Conservation (phyloP, 2,329 filamentous ascomycete genomes). For the Onygenales sp. region DNA sequence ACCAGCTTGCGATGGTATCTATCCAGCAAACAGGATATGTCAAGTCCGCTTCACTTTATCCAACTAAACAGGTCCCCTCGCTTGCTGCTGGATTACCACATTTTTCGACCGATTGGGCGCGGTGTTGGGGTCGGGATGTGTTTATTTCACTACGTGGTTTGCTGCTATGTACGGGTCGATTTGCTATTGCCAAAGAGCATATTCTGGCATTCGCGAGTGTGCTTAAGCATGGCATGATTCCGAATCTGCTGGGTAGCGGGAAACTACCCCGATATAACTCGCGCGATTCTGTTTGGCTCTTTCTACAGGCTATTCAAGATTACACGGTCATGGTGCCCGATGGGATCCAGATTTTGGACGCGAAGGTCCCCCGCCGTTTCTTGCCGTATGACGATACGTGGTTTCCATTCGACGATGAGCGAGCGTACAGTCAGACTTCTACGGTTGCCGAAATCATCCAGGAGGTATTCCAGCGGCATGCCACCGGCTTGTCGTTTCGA, state of each 20-base stretch:
- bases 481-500: constrained; percentile 78
- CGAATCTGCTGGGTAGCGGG: constrained; percentile 81
- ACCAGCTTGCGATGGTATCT: constrained; percentile 82
- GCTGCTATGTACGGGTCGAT: constrained; percentile 83
- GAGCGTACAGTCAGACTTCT: constrained; percentile 77
- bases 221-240: constrained; percentile 96
- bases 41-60: constrained; percentile 84
- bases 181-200: constrained; percentile 81
- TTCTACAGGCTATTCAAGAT: constrained; percentile 90
- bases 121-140: constrained; percentile 95
- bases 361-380: constrained; percentile 74
- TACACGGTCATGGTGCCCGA: constrained; percentile 74
- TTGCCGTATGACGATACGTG: constrained; percentile 92
- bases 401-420: constrained; percentile 70
- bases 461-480: constrained; percentile 86
- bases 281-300: constrained; percentile 95
- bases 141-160: constrained; percentile 92
- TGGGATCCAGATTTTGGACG: constrained; percentile 62
- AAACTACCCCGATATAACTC: constrained; percentile 88
- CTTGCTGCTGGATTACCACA: constrained; percentile 89
- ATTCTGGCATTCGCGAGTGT: constrained; percentile 93
- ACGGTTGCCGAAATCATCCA: constrained; percentile 85
- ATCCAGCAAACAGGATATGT: constrained; percentile 83
- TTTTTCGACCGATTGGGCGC: constrained; percentile 86
- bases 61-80: constrained; percentile 71